phyloP scores from a whole-genome alignment of 805 yeast species.

The Yarrowia sp. region DNA sequence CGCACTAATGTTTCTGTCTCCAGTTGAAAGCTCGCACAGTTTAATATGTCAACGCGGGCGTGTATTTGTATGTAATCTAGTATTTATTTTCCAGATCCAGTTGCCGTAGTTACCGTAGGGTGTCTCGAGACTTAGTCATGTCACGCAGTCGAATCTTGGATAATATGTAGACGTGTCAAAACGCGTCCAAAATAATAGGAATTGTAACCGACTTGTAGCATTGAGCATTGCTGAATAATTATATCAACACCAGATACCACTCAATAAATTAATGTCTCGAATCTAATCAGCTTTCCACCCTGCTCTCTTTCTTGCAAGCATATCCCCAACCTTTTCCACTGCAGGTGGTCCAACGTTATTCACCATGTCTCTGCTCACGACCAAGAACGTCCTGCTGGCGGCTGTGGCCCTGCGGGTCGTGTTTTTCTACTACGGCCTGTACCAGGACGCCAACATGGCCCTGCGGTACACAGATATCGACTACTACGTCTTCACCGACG shows the following conservation, averaged over 20 bases:
- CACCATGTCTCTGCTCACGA: slow-evolving; percentile 27
- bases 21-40: neutral
- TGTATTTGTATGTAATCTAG: slow-evolving; percentile 23
- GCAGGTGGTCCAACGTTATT: neutral
- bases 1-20: neutral
- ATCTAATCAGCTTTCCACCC: neutral
- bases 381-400: slow-evolving; percentile 33
- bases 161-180: too few species aligned
- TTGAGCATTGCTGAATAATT: too few species aligned
- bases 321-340: slow-evolving; percentile 8
- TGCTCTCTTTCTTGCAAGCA: neutral
- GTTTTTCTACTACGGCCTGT: slow-evolving; percentile 74
- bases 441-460: slow-evolving; percentile 77
- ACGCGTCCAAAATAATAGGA: too few species aligned
- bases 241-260: too few species aligned
- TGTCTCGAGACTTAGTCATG: too few species aligned
- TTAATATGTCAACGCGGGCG: neutral
- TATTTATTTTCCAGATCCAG: neutral
- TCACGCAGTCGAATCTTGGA: too few species aligned
- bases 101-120: too few species aligned
- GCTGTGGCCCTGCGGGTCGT: slow-evolving; percentile 48
- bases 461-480: slow-evolving; percentile 93
- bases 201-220: too few species aligned
- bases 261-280: neutral
- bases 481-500: slow-evolving; percentile 91